Conservation (phyloP, 2,329 filamentous ascomycete genomes). For the Fusarium robinianum region DNA sequence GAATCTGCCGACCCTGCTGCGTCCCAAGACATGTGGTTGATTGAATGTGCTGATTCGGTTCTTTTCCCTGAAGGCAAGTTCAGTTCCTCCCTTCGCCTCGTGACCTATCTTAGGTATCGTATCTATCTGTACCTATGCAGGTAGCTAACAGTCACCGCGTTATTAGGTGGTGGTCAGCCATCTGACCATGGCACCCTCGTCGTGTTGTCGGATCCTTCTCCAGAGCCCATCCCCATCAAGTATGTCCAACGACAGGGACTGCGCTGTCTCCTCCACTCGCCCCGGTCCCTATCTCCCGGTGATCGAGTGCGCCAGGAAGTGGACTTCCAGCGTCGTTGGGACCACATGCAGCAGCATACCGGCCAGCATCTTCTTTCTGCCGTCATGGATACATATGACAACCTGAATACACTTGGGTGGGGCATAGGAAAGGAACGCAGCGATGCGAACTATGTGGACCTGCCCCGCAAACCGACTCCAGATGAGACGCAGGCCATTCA, state of each 20-base stretch:
- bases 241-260: constrained; percentile 37
- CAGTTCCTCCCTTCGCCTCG: background rate
- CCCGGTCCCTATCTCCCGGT: constrained; percentile 24
- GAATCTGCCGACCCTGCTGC: background rate
- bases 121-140: no score
- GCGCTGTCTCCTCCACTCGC: constrained; percentile 32
- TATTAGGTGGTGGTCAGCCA: constrained; percentile 39
- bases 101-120: background rate
- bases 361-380: constrained; percentile 41
- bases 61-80: constrained; percentile 38
- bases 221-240: constrained; percentile 27
- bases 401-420: constrained; percentile 38
- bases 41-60: constrained; percentile 40
- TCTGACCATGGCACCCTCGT: constrained; percentile 37
- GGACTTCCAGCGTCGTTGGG: constrained; percentile 39
- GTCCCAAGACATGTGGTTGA: constrained; percentile 33
- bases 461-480: constrained; percentile 34
- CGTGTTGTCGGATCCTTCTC: constrained; percentile 7
- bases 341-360: constrained; percentile 43
- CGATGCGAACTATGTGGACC: constrained; percentile 42
- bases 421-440: constrained; percentile 36
- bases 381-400: constrained; percentile 34
- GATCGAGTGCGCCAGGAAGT: constrained; percentile 34
- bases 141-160: no score
- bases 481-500: constrained; percentile 35